Percentiles rank a stretch among this genome's conserved stretches.
phyloP scores from a whole-genome alignment of 805 yeast species.

The Hanseniaspora clermontiae region DNA sequence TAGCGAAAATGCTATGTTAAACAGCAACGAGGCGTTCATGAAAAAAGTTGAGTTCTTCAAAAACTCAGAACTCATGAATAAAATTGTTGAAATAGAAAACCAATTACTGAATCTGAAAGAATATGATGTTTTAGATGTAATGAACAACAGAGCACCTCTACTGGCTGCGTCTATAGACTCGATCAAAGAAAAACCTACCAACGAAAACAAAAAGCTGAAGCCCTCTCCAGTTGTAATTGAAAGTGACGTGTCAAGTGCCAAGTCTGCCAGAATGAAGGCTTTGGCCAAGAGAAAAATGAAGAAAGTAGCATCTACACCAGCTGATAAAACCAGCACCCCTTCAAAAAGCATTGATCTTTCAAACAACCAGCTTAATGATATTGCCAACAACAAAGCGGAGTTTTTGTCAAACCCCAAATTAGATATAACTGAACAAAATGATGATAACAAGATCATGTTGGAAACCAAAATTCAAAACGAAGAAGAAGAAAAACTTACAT shows the following conservation, averaged over 20 bases:
- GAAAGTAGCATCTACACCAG: constrained; percentile 37
- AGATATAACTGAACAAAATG: constrained; percentile 66
- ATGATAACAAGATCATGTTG: constrained; percentile 60
- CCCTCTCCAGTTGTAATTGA: constrained; percentile 13
- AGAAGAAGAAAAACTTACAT: constrained; percentile 49
- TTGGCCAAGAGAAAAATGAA: constrained; percentile 89
- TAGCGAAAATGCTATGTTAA: constrained; percentile 23
- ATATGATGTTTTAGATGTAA: constrained; percentile 38
- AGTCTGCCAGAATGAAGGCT: constrained; percentile 71
- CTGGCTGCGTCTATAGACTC: constrained; percentile 23
- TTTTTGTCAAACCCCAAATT: constrained; percentile 31
- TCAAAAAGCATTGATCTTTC: constrained; percentile 25
- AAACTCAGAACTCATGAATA: constrained; percentile 17
- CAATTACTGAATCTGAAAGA: constrained; percentile 36
- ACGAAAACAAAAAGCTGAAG: constrained; percentile 14
- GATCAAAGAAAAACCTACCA: constrained; percentile 14
- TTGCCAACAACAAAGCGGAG: constrained; percentile 21
- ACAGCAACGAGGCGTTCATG: constrained; percentile 26
- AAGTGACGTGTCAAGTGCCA: constrained; percentile 15
- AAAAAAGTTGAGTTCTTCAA: constrained; percentile 24
- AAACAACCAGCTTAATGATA: constrained; percentile 5
- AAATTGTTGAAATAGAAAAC: constrained; percentile 27
- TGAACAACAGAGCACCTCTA: constrained; percentile 39
- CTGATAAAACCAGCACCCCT: constrained; percentile 18
- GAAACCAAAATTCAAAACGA: constrained; percentile 67